Evolutionary conservation across 2,329 filamentous ascomycete species (phyloP), one percentile per base, ranked within the genome.

Genomic region (Pseudopyrenochaeta lycopersici): DNA sequence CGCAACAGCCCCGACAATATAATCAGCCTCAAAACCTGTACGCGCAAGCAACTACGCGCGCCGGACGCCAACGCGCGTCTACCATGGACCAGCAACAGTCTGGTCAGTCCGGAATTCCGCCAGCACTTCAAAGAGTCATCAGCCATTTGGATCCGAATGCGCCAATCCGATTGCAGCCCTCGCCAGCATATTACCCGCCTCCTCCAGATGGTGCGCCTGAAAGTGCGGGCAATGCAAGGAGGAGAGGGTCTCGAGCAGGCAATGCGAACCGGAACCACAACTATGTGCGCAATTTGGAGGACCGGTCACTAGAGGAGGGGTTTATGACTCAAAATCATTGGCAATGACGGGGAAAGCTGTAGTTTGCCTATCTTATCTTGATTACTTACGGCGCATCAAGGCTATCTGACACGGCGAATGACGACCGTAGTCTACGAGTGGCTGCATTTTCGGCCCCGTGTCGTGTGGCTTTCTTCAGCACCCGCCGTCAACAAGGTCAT

Each of bases 61-160:
- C 88, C 40, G 89, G 89, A 39, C 87, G 95, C 48, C 94, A 97
- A 77, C 88, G 95, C 56, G 93, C 95, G 35, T 95, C 93, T 39
- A 99, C 95, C 3, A 96, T 98, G 90, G 95, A 98, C 70, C 91
- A 95, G 72, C 91, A 96, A 68, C 90, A 93, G 70, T 93, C 90
- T 56, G 93, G 93, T 67, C 90, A 93, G 69, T 93, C 90, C 59
- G 94, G 94, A 2, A 97, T 99, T 54, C 95, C 95, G 4, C 89
- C 91, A 12, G 89, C 93, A 2, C 91, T 99, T 53, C 95, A 99
- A 77, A 85, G 95, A 65, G 95, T 99, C 18, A 95, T 95, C 36
- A 97, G 92, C 73, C 94, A 98, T 76, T 85, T 99, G 39, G 95
- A 99, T 71, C 95, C 95, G 1, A 98, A 88, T 66, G 91, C 93